Base-by-base conservation (phyloP, 768 basidiomycete species). In the Phanerodontia chrysosporium region DNA sequence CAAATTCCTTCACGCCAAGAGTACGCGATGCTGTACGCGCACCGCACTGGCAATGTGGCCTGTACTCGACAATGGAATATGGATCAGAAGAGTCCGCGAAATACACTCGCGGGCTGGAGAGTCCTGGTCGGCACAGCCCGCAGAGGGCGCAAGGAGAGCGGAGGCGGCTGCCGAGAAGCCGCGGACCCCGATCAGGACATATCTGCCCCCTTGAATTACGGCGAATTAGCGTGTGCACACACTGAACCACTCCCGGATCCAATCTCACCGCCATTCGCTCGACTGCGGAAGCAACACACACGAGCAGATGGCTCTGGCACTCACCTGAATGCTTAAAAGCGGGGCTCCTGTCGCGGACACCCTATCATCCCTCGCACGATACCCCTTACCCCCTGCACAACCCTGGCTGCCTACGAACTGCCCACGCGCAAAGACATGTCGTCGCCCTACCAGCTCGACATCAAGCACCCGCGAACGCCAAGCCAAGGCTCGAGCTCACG, bases 391-490 rank as follows among this genome's bases (percentile, higher is more conserved):
- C 32, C 25, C 42, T 42, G 45, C 45, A 18, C 45, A 28, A 39
- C 29, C 16, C 60, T 61, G 60, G 59, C 54, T 13, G 39, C 35
- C 49, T n/a, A 51, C 44, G 60, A 61, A 39, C 60, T 61, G 16
- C 28, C 8, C 28, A 61, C 60, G 1, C 55, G 60, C 36, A 61
- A 61, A 48, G 60, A 57, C 49, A 61, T 61, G 60, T 61, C 60
- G 28, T 13, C 51, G 30, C 25, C 58, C n/a, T 27, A 55, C 53
- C 44, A 48, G 45, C 51, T 44, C 35, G 83, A 84, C 68, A 76
- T 72, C 69, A 87, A 87, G 73, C 76, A 80, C 64, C 46, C 46
- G 46, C 83, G 80, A 59, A 61, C 78, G 29, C 74, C 81, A 7
- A 76, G 78, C 32, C 66, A 69, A 13, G 59, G 55, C 18, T 69